Evolutionary conservation across 2,329 filamentous ascomycete species (phyloP).

Genomic region (Xylaria sp.): DNA sequence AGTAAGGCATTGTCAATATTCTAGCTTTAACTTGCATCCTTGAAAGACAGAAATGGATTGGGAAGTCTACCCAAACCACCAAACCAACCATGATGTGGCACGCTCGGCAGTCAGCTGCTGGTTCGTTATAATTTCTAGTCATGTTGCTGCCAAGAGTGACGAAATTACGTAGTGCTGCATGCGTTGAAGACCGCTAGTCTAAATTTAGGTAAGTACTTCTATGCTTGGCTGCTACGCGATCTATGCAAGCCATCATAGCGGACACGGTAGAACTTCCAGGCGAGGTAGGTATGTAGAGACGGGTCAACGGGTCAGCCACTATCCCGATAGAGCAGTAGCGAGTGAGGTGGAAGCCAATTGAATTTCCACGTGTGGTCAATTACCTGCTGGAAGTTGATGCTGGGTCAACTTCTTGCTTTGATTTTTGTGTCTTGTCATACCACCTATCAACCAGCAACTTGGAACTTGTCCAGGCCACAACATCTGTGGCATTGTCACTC

Average conservation of each 20-base stretch:
- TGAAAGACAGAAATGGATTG: no score
- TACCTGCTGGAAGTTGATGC: no score
- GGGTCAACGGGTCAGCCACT: background rate
- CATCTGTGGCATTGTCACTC: slow-evolving; percentile 1
- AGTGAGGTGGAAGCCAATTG: slow-evolving; percentile 2
- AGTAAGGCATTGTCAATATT: no score
- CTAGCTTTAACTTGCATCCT: no score
- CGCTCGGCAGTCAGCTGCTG: no score
- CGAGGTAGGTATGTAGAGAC: no score
- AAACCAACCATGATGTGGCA: no score
- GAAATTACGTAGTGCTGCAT: slow-evolving; percentile 11
- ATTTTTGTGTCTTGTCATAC: background rate
- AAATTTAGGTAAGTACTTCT: background rate
- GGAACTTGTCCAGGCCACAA: background rate
- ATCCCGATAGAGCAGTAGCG: background rate
- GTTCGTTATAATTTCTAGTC: background rate
- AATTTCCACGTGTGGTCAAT: background rate
- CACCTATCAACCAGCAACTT: background rate
- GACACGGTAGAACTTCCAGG: no score
- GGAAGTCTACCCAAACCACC: no score
- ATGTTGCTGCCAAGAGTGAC: slow-evolving; percentile 1
- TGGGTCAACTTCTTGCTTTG: background rate
- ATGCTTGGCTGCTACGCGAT: background rate
- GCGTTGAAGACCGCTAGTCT: background rate
- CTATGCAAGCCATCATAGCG: background rate